A percentile compares a stretch with the other conserved stretches of the same genome.
Evolutionary conservation across 1,139 yeast species (phyloP).

Genomic region (Sugiyamaella sp.): DNA sequence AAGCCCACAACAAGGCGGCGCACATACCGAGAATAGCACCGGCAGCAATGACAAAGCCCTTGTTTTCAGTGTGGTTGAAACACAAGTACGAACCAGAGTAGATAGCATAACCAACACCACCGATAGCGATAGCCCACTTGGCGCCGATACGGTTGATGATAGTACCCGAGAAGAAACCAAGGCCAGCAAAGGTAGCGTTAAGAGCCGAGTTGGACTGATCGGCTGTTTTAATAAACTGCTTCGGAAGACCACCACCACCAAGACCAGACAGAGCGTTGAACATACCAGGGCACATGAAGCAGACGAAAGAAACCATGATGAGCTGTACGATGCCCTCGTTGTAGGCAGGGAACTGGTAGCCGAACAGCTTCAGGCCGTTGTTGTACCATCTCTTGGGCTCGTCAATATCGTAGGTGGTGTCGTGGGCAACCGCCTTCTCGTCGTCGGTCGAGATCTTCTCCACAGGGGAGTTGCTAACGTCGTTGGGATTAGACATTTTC

Average conservation of each 20-base stretch:
- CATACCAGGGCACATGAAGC: constrained; percentile 51
- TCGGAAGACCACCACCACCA: constrained; percentile 53
- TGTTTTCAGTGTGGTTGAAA: constrained; percentile 52
- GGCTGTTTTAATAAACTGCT: constrained; percentile 46
- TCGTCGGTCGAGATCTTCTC: constrained; percentile 16
- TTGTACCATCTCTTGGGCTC: constrained; percentile 30
- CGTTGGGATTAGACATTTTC: constrained; percentile 16
- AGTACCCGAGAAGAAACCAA: constrained; percentile 65
- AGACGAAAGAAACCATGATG: constrained; percentile 38
- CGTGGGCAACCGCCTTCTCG: constrained; percentile 13
- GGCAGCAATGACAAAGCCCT: constrained; percentile 59
- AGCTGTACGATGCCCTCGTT: constrained; percentile 35
- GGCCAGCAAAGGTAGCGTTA: constrained; percentile 55
- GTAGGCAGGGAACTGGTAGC: constrained; percentile 30
- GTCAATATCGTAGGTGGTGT: neutral
- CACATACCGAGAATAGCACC: constrained; percentile 64
- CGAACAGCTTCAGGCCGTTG: constrained; percentile 25
- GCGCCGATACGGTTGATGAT: constrained; percentile 58
- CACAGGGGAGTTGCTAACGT: neutral
- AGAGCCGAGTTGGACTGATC: constrained; percentile 59
- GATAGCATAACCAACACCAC: constrained; percentile 60
- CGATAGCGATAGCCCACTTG: constrained; percentile 52
- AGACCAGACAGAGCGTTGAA: constrained; percentile 58
- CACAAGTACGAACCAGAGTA: constrained; percentile 57
- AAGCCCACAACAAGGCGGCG: constrained; percentile 63